Evolutionary conservation across 345 rosid genomes (phyloP).

Genomic region (Excoecaria cochinchinensis): DNA sequence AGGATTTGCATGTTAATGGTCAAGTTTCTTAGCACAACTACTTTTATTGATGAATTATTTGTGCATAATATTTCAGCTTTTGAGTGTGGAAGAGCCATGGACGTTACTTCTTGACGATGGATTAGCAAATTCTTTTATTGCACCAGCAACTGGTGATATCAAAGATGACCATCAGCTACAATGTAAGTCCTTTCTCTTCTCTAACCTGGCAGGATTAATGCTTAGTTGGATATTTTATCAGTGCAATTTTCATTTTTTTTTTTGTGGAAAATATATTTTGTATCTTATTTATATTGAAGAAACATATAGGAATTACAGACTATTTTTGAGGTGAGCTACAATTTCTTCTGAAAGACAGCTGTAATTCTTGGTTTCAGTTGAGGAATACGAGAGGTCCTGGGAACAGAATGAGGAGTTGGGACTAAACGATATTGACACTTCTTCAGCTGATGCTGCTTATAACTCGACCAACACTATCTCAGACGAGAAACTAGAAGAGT

Average conservation of each 20-base stretch:
- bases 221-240: neutral
- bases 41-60: neutral
- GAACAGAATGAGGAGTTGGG: slow-evolving; percentile 95
- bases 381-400: slow-evolving; percentile 86
- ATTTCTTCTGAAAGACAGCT: neutral
- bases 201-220: neutral
- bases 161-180: slow-evolving; percentile 79
- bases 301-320: no score
- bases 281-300: neutral
- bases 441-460: slow-evolving; percentile 85
- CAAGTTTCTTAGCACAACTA: neutral
- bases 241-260: neutral
- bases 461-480: slow-evolving; percentile 3
- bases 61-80: slow-evolving; percentile 42
- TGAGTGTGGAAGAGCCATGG: slow-evolving; percentile 69
- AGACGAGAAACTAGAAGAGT: neutral
- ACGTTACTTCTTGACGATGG: slow-evolving; percentile 81
- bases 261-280: no score
- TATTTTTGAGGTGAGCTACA: neutral
- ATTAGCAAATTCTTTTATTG: slow-evolving; percentile 84
- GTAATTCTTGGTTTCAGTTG: slow-evolving; percentile 41
- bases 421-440: slow-evolving; percentile 83
- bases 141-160: slow-evolving; percentile 76
- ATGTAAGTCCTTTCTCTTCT: slow-evolving; percentile 50
- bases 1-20: neutral